Conservation (phyloP, 2,329 filamentous ascomycete species). For the Thielaviopsis musarum region DNA sequence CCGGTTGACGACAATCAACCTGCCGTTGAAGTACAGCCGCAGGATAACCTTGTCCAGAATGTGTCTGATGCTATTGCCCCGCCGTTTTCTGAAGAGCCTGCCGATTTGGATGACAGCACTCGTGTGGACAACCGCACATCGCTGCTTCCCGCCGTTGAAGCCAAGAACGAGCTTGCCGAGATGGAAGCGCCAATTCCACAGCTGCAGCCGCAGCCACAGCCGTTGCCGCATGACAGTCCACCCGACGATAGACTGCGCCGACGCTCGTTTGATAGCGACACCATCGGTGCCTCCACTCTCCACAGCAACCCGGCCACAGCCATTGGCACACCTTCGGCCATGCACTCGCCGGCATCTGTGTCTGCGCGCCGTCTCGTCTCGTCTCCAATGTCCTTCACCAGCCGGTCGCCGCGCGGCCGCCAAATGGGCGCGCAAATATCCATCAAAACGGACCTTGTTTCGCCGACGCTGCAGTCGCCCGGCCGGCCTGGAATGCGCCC, state of each 20-base stretch:
- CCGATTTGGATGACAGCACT: not conserved
- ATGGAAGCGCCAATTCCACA: not conserved
- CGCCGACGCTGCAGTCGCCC: not conserved
- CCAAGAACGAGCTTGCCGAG: not conserved
- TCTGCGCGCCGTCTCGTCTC: not conserved
- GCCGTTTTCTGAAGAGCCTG: not conserved
- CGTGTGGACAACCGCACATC: not conserved
- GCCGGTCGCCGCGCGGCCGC: not conserved
- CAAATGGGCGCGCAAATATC: not conserved
- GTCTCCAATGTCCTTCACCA: not conserved
- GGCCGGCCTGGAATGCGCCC: not conserved
- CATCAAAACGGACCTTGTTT: constrained; percentile 6
- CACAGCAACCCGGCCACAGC: not conserved
- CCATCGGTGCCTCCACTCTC: not conserved
- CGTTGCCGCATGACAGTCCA: not conserved
- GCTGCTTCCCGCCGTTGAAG: not conserved
- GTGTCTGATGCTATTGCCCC: not conserved
- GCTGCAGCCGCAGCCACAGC: not conserved
- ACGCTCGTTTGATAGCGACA: not conserved
- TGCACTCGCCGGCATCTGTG: not conserved
- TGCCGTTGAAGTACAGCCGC: not conserved
- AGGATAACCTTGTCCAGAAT: not conserved
- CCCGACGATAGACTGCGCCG: not conserved
- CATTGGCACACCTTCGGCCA: not conserved
- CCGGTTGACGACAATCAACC: not conserved